A percentile compares a stretch with the other conserved stretches of the same genome.
phyloP scores from a whole-genome alignment of 768 basidiomycete species.

The Tulasnella sp. region DNA sequence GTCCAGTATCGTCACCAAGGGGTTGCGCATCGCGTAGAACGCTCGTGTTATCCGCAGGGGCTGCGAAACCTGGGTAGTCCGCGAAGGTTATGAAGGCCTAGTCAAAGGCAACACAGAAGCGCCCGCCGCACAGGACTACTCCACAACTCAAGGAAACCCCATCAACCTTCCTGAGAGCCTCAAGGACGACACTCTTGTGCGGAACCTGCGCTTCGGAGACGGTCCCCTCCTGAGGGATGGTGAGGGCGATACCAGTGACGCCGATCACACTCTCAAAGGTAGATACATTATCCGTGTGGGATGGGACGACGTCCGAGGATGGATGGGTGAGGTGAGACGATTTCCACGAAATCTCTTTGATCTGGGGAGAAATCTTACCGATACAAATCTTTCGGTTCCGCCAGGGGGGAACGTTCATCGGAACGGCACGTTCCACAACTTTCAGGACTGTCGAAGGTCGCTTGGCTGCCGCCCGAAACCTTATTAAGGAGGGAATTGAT shows the following conservation, averaged over 20 bases:
- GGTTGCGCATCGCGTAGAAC: not conserved
- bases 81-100: conserved; percentile 97
- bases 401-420: conserved; percentile 91
- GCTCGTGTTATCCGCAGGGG: conserved; percentile 51
- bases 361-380: conserved; percentile 5
- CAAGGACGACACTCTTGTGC: conserved; percentile 41
- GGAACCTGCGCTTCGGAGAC: conserved; percentile 79
- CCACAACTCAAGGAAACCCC: conserved; percentile 30
- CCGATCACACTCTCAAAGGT: conserved; percentile 79
- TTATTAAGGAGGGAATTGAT: conserved; percentile 95
- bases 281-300: conserved; percentile 92
- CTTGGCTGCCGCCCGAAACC: conserved; percentile 79
- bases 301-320: conserved; percentile 96
- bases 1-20: not conserved
- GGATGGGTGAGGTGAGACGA: conserved; percentile 74
- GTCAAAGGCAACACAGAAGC: conserved; percentile 73
- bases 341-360: not conserved
- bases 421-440: conserved; percentile 79
- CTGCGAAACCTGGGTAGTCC: conserved; percentile 92
- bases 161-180: conserved; percentile 33
- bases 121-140: conserved; percentile 25
- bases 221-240: conserved; percentile 73
- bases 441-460: conserved; percentile 90
- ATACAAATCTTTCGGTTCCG: not conserved
- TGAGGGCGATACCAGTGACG: conserved; percentile 54